Base-by-base conservation (phyloP, 1,284 basidiomycete species). In the Pascua guehoae region DNA sequence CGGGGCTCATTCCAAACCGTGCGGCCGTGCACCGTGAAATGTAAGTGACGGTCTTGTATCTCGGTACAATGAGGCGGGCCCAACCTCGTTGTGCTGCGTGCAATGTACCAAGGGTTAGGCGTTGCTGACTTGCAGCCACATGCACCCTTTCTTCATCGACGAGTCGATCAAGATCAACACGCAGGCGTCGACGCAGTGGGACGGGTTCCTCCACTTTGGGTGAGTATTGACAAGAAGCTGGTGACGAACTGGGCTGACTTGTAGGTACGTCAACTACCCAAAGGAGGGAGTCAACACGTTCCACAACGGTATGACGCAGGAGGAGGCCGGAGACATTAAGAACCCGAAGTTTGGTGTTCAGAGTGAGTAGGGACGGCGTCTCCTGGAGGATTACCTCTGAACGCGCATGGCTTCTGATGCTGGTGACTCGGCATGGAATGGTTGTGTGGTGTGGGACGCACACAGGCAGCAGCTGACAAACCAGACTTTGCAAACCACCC, bases 131-230 rank as follows among this genome's bases (percentile, higher is more conserved):
- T 32, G 24, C 24, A 32, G 24, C 24, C 24, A 32, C 24, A 32
- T 32, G 24, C 24, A 32, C 24, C 24, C 24, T 32, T 32, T 4
- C 53, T 55, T 47, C 38, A 65, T 67, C 41, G 71, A 73, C 61
- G 76, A 77, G 51, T 51, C 61, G 17, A 61, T 78, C 8, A 53
- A 64, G 12, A 65, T 76, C 64, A 79, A 79, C 57, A 76, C 76
- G 1, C 77, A 79, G 60, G 61, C 61, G 16, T 73, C 73, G 17
- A 73, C 75, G 7, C 78, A 79, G 52, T 77, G 77, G 76, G 77
- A 78, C 56, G 75, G 76, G 4, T 70, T 75, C 51, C 60, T 74
- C 12, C 76, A 78, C 62, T 73, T 67, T 32, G 24, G 24, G 24
- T 32, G 24, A 32, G 24, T 32, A 32, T 32, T n/a, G n/a, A n/a